Conservation (phyloP, 768 basidiomycete genomes). For the Tulasnella sp. region DNA sequence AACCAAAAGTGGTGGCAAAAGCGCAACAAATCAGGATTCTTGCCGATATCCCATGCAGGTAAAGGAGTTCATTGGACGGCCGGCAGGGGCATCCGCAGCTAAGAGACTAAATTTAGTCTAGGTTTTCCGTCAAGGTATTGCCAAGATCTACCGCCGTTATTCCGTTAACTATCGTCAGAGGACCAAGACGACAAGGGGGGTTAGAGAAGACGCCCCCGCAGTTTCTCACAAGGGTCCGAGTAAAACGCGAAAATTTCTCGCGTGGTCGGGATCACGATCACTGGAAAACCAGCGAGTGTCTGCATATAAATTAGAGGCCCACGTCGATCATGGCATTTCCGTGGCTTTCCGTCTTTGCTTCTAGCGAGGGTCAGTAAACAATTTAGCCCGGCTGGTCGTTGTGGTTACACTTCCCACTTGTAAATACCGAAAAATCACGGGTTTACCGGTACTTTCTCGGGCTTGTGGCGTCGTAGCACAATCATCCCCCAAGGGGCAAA, state of each 20-base stretch:
- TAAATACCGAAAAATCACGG: not conserved
- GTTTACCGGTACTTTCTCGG: not conserved
- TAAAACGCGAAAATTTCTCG: not conserved
- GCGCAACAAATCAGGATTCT: not conserved
- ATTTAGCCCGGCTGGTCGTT: not conserved
- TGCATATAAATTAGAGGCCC: not conserved
- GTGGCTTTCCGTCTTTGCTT: not conserved
- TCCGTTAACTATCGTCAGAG: not conserved
- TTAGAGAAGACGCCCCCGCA: too few species aligned
- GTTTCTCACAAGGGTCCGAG: not conserved
- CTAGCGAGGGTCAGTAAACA: not conserved
- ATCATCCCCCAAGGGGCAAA: not conserved
- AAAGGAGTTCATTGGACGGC: not conserved
- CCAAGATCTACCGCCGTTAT: not conserved
- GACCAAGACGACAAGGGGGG: too few species aligned
- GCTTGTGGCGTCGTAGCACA: not conserved
- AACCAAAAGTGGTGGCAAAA: not conserved
- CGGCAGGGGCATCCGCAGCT: not conserved
- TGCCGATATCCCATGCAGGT: not conserved
- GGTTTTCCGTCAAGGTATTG: not conserved
- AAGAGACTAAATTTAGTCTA: not conserved
- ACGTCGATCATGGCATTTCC: not conserved
- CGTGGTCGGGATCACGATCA: not conserved
- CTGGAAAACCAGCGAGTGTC: not conserved
- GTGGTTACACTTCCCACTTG: slow-evolving; percentile 1